Evolutionary conservation across 148 eudicot species (phyloP), one percentile per base, ranked within the genome.

Genomic region (Spergularia bocconei): DNA sequence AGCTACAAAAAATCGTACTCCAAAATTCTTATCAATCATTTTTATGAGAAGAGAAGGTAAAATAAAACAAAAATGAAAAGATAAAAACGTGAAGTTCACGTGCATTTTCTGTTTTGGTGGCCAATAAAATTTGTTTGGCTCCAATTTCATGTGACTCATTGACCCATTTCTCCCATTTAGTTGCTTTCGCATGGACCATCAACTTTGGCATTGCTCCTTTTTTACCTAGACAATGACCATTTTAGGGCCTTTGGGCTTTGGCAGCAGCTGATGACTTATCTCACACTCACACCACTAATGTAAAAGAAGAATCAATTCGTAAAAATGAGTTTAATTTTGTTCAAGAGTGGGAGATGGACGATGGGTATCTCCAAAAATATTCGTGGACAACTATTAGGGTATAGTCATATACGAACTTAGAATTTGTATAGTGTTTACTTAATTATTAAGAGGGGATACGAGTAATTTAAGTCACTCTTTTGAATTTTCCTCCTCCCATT

Each of bases 41-140:
- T 60, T 51, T 44, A 5, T 13, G 14, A 11, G 44, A 48, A 29
- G 36, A 0, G 36, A 29, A 29, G 29, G 9, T 51, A 58, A 36
- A 75, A 19, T 11, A 51, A 6, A 19, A 55, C 66, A 57, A 21
- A 54, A 65, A 72, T 17, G 36, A 47, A 11, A 58, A 57, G 44
- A 51, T 8, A 33, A 10, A 47, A 76, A 80, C 65, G 76, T 75
- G 82, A 80, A 63, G 72, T 75, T 75, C 79, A 80, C 82, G 82
- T 80, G 82, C 19, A 52, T 17, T 25, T 44, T 66, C 10, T 54
- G 54, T 62, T 47, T 62, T 41, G 65, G 14, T 48, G 72, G 10
- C 41, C 66, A 75, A 58, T 44, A 63, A 64, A 38, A 2, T 53
- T 69, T 47, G 29, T 63, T 41, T 64, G 79, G 23, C 71, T 75